Evolutionary conservation across 1,284 basidiomycete species (phyloP), one percentile per base, ranked within the genome.

Genomic region (Rhodotorula glutinis): DNA sequence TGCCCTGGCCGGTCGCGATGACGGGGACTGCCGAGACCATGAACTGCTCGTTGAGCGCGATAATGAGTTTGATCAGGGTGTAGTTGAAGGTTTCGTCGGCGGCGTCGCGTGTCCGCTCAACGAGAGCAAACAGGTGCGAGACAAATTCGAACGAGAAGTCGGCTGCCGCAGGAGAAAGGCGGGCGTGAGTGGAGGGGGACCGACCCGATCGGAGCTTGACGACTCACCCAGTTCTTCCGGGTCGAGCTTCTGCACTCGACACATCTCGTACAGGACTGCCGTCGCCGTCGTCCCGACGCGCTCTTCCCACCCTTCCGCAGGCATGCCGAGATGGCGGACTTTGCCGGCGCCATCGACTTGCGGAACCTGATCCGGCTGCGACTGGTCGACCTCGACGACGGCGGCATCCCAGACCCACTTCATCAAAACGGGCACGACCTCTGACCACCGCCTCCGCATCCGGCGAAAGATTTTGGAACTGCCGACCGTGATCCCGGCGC

Each of bases 31-130:
- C 73, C 1, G 83, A 87, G 14, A 98, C 92, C 95, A 98, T 98
- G 80, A 96, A 98, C 79, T 98, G 95, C 79, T 99, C 95, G 77
- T 98, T 98, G 49, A 99, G 83, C 0, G 95, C 90, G 51, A 92
- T 87, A 71, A 97, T 88, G 51, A 97, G 83, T 77, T 92, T 93
- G 78, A 97, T 93, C 41, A 96, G 86, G 2, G 89, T 88, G 77
- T 97, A 97, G 76, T 96, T 97, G 78, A 96, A 88, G 0, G 87
- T 85, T 71, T 98, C 96, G 75, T 98, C 94, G 23, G 87, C 85
- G 79, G 91, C 86, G 71, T 88, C 84, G 55, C 92, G 83, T 0
- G 96, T 97, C 73, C 89, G 86, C 77, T 99, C 95, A 46, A 98
- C 91, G 49, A 98, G 84, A 67, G 96, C 91, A 74, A 97, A 97